Evolutionary conservation across 2,329 filamentous ascomycete genomes (phyloP).

Genomic region (Diaporthe destruens): DNA sequence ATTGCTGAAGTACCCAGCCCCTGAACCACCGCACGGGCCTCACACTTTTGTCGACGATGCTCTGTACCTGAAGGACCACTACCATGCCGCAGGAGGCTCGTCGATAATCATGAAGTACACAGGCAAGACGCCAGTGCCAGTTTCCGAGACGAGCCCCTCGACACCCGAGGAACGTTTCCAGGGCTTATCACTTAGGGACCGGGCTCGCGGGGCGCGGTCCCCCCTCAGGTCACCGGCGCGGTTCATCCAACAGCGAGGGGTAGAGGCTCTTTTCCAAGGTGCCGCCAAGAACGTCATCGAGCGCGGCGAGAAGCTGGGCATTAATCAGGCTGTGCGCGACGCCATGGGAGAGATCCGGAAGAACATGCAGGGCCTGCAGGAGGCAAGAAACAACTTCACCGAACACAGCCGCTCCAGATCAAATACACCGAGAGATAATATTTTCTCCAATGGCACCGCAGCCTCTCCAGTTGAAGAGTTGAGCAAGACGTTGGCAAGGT

Average conservation of each 20-base stretch:
- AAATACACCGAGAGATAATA: constrained; percentile 46
- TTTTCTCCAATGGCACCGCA: constrained; percentile 42
- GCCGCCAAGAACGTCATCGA: constrained; percentile 82
- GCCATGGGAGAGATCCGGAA: constrained; percentile 84
- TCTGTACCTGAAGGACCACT: constrained; percentile 76
- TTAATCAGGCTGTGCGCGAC: constrained; percentile 85
- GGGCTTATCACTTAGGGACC: constrained; percentile 55
- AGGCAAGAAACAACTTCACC: constrained; percentile 53
- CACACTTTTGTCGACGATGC: constrained; percentile 90
- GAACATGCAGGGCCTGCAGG: constrained; percentile 78
- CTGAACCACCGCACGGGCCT: constrained; percentile 72
- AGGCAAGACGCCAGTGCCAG: constrained; percentile 59
- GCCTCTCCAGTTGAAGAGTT: constrained; percentile 47
- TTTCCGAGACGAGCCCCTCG: constrained; percentile 46
- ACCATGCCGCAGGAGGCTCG: constrained; percentile 71
- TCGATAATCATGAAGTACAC: constrained; percentile 80
- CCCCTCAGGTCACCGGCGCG: constrained; percentile 62
- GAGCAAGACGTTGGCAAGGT: constrained; percentile 55
- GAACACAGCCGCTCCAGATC: constrained; percentile 50
- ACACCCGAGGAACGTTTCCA: constrained; percentile 52
- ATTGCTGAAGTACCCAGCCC: constrained; percentile 85
- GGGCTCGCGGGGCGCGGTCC: constrained; percentile 56
- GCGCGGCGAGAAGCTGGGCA: constrained; percentile 79
- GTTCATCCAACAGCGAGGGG: constrained; percentile 67
- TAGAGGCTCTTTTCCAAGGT: constrained; percentile 80